Conservation (phyloP, 345 rosid species). For the Hypericum androsaemum region DNA sequence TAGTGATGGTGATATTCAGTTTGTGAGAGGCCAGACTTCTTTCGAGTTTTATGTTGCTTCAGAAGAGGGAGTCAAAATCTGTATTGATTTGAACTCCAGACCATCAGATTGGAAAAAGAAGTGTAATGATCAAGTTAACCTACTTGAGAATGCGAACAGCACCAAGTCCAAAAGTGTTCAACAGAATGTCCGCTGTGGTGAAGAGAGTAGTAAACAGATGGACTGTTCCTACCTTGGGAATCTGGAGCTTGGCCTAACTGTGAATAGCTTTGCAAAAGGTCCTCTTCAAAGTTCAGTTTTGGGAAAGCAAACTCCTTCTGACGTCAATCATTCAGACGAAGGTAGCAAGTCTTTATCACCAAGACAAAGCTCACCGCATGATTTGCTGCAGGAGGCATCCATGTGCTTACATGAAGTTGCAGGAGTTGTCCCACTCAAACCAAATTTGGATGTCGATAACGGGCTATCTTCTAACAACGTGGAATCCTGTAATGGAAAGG, state of each 20-base stretch:
- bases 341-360: slow-evolving; percentile 25
- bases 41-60: slow-evolving; percentile 64
- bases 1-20: slow-evolving; percentile 16
- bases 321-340: slow-evolving; percentile 23
- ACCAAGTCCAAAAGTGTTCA: slow-evolving; percentile 33
- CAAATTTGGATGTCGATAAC: slow-evolving; percentile 26
- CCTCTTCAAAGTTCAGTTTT: slow-evolving; percentile 20
- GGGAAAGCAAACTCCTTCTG: slow-evolving; percentile 21
- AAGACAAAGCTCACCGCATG: slow-evolving; percentile 14
- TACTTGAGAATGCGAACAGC: slow-evolving; percentile 28
- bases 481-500: slow-evolving; percentile 25
- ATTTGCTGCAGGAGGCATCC: slow-evolving; percentile 18
- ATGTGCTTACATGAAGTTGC: slow-evolving; percentile 22
- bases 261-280: slow-evolving; percentile 19
- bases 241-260: slow-evolving; percentile 22
- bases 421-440: slow-evolving; percentile 21
- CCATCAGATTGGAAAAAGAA: slow-evolving; percentile 64
- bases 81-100: slow-evolving; percentile 55
- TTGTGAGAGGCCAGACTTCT: slow-evolving; percentile 26
- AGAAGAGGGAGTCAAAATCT: slow-evolving; percentile 70
- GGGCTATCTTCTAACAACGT: slow-evolving; percentile 20
- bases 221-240: slow-evolving; percentile 19
- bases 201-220: slow-evolving; percentile 37
- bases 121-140: slow-evolving; percentile 43
- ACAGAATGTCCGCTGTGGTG: slow-evolving; percentile 28